Conservation (phyloP, 306 rosid genomes). For the Pyrus bretschneideri region DNA sequence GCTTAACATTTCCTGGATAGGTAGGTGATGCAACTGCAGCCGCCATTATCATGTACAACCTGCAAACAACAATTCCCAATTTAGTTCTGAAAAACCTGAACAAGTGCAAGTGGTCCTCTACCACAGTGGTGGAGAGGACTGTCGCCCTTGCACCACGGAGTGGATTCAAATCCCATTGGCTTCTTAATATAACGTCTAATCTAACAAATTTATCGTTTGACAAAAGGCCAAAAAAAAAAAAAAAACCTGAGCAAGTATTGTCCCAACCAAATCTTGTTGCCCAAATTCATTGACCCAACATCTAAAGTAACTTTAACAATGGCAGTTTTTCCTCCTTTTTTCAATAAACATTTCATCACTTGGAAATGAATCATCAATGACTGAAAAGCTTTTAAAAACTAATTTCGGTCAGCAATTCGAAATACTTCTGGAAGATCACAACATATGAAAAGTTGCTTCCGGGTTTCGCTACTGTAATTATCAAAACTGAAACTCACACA, state of each 20-base stretch:
- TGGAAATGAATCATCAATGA: not conserved
- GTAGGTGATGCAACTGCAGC: conserved; percentile 17
- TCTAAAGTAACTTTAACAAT: not conserved
- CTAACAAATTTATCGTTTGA: too few species aligned
- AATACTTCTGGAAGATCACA: not conserved
- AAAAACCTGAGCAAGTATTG: not conserved
- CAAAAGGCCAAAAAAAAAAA: too few species aligned
- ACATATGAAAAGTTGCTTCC: not conserved
- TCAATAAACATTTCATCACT: not conserved
- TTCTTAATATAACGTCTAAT: too few species aligned
- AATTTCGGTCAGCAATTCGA: not conserved
- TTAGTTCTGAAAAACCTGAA: not conserved
- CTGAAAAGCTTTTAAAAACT: not conserved
- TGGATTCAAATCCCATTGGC: too few species aligned
- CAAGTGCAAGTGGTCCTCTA: too few species aligned
- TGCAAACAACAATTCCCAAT: not conserved
- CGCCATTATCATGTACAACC: conserved; percentile 30
- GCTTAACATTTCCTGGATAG: conserved; percentile 24
- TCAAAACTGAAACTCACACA: not conserved
- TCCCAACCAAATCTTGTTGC: not conserved
- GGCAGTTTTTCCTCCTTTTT: not conserved
- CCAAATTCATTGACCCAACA: not conserved
- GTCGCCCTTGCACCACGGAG: too few species aligned
- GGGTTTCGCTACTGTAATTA: not conserved
- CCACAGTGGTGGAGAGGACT: too few species aligned